Conservation (phyloP, 2,329 filamentous ascomycete species). For the Xylariaceae sp. region DNA sequence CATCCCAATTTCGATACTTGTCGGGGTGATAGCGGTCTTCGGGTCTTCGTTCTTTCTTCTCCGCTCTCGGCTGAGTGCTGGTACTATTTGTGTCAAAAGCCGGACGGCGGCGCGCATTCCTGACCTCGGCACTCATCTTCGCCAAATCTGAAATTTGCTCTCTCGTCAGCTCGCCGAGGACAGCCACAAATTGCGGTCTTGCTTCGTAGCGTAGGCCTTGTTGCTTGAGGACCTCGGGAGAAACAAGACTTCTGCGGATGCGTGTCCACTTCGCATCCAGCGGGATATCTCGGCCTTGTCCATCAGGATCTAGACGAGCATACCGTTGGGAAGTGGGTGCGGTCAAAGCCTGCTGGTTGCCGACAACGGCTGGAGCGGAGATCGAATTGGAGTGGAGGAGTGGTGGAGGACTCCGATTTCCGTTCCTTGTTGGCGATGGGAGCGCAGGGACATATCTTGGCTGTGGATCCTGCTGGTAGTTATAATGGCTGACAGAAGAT, state of each 20-base stretch:
- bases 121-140: conserved; percentile 44
- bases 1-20: conserved; percentile 32
- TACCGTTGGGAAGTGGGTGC: conserved; percentile 20
- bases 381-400: conserved; percentile 20
- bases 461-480: conserved; percentile 30
- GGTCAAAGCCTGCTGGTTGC: conserved; percentile 12
- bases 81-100: not conserved
- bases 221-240: conserved; percentile 52
- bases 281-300: conserved; percentile 53
- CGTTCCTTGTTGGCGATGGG: conserved; percentile 30
- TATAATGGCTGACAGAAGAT: conserved; percentile 19
- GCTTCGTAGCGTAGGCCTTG: conserved; percentile 59
- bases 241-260: conserved; percentile 52
- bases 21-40: conserved; percentile 29
- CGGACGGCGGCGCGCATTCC: conserved; percentile 29
- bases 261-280: conserved; percentile 57
- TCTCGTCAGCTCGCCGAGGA: conserved; percentile 51
- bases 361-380: conserved; percentile 27
- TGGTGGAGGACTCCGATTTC: conserved; percentile 26
- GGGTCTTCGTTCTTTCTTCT: conserved; percentile 16
- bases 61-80: conserved; percentile 4
- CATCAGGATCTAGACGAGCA: conserved; percentile 51
- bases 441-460: conserved; percentile 39
- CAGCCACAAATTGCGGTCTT: conserved; percentile 55
- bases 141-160: conserved; percentile 52